Evolutionary conservation across 2,329 filamentous ascomycete species (phyloP), one percentile per base, ranked within the genome.

Genomic region (Aspergillus bombycis): DNA sequence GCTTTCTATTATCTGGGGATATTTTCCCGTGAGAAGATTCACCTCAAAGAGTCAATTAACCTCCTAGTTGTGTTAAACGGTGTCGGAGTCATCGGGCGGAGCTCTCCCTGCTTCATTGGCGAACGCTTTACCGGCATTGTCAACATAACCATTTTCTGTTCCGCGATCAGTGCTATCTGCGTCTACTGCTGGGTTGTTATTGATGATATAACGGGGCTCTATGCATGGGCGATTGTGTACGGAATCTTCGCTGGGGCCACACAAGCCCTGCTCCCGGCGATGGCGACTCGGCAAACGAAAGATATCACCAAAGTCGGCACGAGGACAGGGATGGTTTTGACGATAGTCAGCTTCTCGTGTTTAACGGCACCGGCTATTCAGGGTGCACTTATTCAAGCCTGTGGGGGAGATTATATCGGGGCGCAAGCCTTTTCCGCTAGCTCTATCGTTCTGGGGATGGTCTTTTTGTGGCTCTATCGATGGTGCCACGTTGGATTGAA

Each of bases 171-270:
- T 3, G 79, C 80, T 1, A 72, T 84, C 16, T 76, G 86, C 62
- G 74, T 87, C 38, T 88, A 83, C 67, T 81, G 80, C 58, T 90
- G 88, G 88, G 81, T 82, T 2, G 82, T 80, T 0, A 84, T 89
- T 1, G 64, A 73, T 10, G 74, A 70, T 3, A 61, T 70, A 11
- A 65, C 69, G 9, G 75, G 77, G 0, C 65, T 85, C 0, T 82
- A 80, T 61, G 77, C 72, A 0, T 85, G 82, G 67, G 78, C 80
- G 0, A 75, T 80, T 1, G 68, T 81, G 11, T 82, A 80, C 43
- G 77, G 78, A 1, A 61, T 79, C 7, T 75, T 78, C 11, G 62
- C 58, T 4, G 65, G 57, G 4, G 67, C 60, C 7, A 53, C 63
- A 2, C 65, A 70, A 46, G 57, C 60, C 2, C 32, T 70, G 16